These are phyloP conservation scores for Clavulina sp. DNA, from an alignment of 768 basidiomycete species.

Conservation along the genomic window DNA sequence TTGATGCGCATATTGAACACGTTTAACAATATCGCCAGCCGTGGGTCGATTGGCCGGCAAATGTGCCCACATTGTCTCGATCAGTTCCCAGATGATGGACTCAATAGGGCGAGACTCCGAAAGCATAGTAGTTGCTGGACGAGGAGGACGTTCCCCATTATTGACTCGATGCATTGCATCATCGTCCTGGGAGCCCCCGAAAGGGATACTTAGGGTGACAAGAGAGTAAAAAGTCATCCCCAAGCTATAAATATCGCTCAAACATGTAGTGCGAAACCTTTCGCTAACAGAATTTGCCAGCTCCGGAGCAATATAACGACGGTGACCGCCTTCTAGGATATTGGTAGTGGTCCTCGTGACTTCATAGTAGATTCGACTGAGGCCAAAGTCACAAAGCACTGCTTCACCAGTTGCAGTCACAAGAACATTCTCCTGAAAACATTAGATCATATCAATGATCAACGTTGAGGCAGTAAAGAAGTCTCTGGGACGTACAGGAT, in stretches of 20 bases:
- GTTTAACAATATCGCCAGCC: neutral
- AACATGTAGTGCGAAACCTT: neutral
- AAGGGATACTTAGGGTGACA: neutral
- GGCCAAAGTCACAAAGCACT: constrained; percentile 5
- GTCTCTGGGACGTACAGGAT: too few relatives aligned
- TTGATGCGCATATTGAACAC: too few relatives aligned
- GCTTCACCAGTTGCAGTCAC: constrained; percentile 1
- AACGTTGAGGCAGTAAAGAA: too few relatives aligned
- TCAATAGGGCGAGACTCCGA: too few relatives aligned
- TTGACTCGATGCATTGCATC: too few relatives aligned
- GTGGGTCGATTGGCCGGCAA: neutral
- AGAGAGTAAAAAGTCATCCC: neutral
- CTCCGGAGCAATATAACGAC: neutral
- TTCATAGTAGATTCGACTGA: constrained; percentile 1
- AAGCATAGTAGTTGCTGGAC: too few relatives aligned
- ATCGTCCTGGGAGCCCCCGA: neutral
- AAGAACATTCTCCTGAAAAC: constrained; percentile 7
- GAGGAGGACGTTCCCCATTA: too few relatives aligned
- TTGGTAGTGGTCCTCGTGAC: neutral
- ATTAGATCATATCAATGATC: too few relatives aligned
- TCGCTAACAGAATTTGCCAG: neutral
- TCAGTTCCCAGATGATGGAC: neutral
- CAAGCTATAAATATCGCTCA: neutral
- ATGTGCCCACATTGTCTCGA: neutral
- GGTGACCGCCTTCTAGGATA: neutral